A percentile compares a stretch with the other conserved stretches of the same genome.
Evolutionary conservation across 768 basidiomycete genomes (phyloP).

Genomic region (Omphalotus guepiniiformis): DNA sequence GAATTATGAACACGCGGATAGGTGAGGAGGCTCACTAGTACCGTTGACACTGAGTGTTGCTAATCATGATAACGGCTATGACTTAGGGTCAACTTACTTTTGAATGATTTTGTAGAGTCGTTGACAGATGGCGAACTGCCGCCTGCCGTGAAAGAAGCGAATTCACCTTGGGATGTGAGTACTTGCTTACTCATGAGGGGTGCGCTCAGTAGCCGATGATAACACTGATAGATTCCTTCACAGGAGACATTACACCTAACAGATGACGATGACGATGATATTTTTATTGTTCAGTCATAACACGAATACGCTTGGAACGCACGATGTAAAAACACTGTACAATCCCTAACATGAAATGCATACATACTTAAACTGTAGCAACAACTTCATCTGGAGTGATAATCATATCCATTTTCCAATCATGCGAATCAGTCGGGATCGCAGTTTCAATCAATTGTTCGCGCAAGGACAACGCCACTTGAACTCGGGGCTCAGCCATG

Average conservation of each 20-base stretch:
- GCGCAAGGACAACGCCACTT: constrained; percentile 62
- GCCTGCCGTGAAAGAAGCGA: not conserved
- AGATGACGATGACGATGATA: too few species aligned
- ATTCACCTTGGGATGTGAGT: constrained; percentile 6
- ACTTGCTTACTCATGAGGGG: not conserved
- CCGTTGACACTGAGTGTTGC: not conserved
- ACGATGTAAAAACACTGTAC: too few species aligned
- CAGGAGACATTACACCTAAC: too few species aligned
- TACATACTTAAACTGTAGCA: not conserved
- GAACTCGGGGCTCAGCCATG: constrained; percentile 2
- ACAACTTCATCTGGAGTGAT: constrained; percentile 40
- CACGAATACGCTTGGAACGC: too few species aligned
- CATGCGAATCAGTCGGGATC: constrained; percentile 52
- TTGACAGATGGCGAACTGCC: constrained; percentile 13
- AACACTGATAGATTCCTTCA: too few species aligned
- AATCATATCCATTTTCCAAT: constrained; percentile 63
- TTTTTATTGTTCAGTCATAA: too few species aligned
- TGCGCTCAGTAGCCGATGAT: too few species aligned
- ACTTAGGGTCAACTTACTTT: constrained; percentile 25
- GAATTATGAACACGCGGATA: constrained; percentile 26
- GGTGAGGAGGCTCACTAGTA: too few species aligned
- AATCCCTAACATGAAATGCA: too few species aligned
- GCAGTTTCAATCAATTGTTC: constrained; percentile 54
- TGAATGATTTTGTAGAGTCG: constrained; percentile 27
- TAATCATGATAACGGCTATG: not conserved